phyloP scores from a whole-genome alignment of 768 basidiomycete species.

The Collybia sp. region DNA sequence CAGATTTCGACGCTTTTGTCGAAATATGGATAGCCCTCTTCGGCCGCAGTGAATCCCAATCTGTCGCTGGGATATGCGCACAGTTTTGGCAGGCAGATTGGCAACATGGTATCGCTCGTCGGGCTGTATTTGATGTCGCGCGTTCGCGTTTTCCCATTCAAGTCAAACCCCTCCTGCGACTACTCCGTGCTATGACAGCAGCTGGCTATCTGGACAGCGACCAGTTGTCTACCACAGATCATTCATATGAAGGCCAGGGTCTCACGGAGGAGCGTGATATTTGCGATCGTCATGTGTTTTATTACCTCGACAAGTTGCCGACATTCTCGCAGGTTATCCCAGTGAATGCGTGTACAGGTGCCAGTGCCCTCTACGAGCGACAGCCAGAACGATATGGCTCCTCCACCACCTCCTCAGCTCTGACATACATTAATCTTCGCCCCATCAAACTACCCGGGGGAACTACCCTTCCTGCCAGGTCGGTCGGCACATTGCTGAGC shows the following conservation, averaged over 20 bases:
- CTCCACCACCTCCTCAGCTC: constrained; percentile 38
- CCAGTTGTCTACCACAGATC: constrained; percentile 50
- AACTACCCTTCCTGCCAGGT: constrained; percentile 59
- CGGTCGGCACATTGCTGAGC: constrained; percentile 67
- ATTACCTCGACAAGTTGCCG: constrained; percentile 68
- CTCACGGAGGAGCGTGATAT: constrained; percentile 46
- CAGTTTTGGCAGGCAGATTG: constrained; percentile 86
- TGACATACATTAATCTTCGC: constrained; percentile 61
- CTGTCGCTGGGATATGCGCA: constrained; percentile 63
- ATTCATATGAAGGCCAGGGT: constrained; percentile 31
- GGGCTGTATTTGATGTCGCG: constrained; percentile 79
- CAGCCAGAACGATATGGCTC: constrained; percentile 57
- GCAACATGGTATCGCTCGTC: constrained; percentile 59
- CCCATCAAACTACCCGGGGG: constrained; percentile 76
- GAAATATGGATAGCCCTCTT: constrained; percentile 80
- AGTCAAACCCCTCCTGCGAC: constrained; percentile 58
- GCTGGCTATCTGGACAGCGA: constrained; percentile 76
- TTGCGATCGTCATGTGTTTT: constrained; percentile 68
- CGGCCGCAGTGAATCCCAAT: constrained; percentile 65
- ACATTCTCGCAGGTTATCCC: constrained; percentile 76
- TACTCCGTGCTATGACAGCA: constrained; percentile 76
- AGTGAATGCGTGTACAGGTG: constrained; percentile 52
- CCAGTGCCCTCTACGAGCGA: constrained; percentile 70
- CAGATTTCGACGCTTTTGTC: constrained; percentile 65
- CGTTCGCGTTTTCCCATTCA: constrained; percentile 83